A percentile compares a stretch with the other conserved stretches of the same genome.
Conservation (phyloP, 129 eudicot genomes). For the Logfia minima region DNA sequence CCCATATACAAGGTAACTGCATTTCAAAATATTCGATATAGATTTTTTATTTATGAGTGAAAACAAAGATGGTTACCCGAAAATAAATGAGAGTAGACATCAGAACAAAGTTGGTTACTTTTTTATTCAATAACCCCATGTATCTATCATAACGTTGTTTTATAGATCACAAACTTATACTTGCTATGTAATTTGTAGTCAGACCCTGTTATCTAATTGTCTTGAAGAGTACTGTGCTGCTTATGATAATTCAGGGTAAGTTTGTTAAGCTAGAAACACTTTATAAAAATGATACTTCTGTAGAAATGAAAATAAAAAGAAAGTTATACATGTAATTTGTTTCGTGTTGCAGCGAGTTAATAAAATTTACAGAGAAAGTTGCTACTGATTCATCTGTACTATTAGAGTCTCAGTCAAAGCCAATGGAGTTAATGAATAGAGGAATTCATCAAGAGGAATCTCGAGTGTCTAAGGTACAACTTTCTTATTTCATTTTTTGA, state of each 20-base stretch:
- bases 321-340: background rate
- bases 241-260: constrained; percentile 57
- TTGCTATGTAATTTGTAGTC: constrained; percentile 44
- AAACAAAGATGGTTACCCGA: background rate
- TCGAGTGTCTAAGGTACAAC: constrained; percentile 29
- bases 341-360: constrained; percentile 32
- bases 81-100: background rate
- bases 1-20: background rate
- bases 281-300: background rate
- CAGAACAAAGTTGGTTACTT: background rate
- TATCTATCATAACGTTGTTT: background rate
- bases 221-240: constrained; percentile 73
- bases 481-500: background rate
- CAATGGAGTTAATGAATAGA: constrained; percentile 30
- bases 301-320: background rate
- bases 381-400: constrained; percentile 8
- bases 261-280: background rate
- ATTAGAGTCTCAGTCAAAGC: constrained; percentile 36
- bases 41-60: background rate
- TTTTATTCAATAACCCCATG: background rate
- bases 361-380: constrained; percentile 34
- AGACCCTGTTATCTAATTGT: constrained; percentile 53
- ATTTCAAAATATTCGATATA: background rate
- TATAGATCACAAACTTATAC: constrained; percentile 2
- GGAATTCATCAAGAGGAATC: constrained; percentile 30